These are phyloP conservation scores for Talaromyces amestolkiae DNA, from an alignment of 2,329 filamentous ascomycete genomes.

Conservation along the genomic window DNA sequence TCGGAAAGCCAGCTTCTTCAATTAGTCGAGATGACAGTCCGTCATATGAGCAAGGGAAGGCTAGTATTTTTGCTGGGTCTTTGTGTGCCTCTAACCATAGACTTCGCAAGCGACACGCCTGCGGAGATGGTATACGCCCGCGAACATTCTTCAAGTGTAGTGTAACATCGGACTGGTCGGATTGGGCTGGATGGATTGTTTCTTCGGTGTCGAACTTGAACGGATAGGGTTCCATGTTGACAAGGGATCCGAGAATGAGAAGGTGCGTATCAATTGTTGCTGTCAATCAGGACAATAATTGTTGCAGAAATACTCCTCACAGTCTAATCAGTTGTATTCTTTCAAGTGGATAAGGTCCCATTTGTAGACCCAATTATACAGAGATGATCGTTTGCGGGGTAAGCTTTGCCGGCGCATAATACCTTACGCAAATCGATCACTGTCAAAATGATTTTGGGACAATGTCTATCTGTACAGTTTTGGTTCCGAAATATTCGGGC, in stretches of 20 bases:
- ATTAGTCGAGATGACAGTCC: constrained; percentile 45
- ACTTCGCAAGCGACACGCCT: constrained; percentile 28
- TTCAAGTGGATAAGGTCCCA: not conserved
- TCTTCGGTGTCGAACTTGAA: constrained; percentile 15
- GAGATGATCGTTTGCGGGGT: not conserved
- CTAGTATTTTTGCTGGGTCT: constrained; percentile 46
- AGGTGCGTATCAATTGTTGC: not conserved
- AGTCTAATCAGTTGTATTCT: not conserved
- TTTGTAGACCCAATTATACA: not conserved
- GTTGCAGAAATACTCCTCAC: not conserved
- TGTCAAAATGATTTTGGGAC: not conserved
- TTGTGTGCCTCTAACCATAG: constrained; percentile 43
- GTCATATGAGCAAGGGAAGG: constrained; percentile 46
- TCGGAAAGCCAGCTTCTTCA: constrained; percentile 48
- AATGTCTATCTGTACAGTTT: not conserved
- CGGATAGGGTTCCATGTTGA: constrained; percentile 16
- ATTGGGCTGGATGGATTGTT: not conserved
- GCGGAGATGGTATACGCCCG: constrained; percentile 6
- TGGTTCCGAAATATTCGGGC: not conserved
- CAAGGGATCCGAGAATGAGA: not conserved
- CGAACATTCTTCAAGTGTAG: constrained; percentile 17
- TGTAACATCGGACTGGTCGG: not conserved
- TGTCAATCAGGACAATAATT: not conserved
- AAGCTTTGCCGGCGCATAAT: not conserved
- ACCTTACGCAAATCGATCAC: not conserved